Evolutionary conservation across 2,329 filamentous ascomycete species (phyloP).

Genomic region (Aspergillus fumigatus): DNA sequence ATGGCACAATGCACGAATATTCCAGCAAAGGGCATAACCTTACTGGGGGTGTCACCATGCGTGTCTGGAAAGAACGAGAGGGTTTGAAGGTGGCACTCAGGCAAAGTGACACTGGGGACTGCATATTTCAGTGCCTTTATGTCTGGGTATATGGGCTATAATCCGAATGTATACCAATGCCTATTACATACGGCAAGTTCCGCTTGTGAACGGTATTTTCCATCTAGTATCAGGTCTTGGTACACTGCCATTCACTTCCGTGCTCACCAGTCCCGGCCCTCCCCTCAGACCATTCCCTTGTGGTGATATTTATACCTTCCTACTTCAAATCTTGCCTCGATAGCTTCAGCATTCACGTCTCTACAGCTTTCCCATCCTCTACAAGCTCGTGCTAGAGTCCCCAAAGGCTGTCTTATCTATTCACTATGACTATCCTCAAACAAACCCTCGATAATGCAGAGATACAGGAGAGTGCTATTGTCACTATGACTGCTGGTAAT

Average conservation of each 20-base stretch:
- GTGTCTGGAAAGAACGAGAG: neutral
- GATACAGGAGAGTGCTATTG: conserved; percentile 15
- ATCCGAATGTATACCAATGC: neutral
- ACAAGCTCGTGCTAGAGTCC: neutral
- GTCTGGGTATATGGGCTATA: neutral
- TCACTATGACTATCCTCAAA: neutral
- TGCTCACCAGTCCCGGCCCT: neutral
- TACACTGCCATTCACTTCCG: neutral
- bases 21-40: neutral
- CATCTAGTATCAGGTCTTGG: neutral
- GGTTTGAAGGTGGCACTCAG: conserved; percentile 3
- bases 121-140: neutral
- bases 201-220: neutral
- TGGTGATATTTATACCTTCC: neutral
- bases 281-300: neutral
- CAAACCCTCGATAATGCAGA: conserved; percentile 2
- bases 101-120: neutral
- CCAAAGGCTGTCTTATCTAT: neutral
- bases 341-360: neutral
- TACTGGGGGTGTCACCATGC: conserved; percentile 8
- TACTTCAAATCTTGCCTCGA: neutral
- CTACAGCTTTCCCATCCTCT: neutral
- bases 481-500: conserved; percentile 13
- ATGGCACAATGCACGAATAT: neutral
- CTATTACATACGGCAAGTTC: neutral